Base-by-base conservation (phyloP, 108 stramenopile genomes). In the Fragilaria crotonensis region DNA sequence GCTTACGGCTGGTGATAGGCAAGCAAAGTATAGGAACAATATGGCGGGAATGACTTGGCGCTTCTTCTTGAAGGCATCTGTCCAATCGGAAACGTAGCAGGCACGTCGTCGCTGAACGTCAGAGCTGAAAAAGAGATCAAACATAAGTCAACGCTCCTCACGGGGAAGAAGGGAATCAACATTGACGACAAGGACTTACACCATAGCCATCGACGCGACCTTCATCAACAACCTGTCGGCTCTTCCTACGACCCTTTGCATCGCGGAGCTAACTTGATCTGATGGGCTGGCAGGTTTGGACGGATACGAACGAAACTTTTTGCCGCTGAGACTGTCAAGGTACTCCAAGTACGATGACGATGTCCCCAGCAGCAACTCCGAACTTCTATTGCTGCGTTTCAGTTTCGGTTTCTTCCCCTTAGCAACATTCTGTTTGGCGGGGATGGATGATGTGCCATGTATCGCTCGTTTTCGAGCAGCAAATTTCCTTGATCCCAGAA, bases 1-100 rank as follows among this genome's bases (percentile, higher is more conserved):
- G 19, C 94, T 91, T 25, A 98, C 78, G 0, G 90, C 95, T 4
- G 97, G 97, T 20, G 94, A 71, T 17, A 98, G 68, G 52, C 92
- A 96, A 20, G 97, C 95, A 65, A 97, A 96, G 70, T 94, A 98
- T 0, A 98, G 79, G 70, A 98, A 98, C 22, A 96, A 54, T 18
- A 87, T 75, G 28, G 90, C 90, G 30, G 90, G 90, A 60, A 92
- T 69, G 19, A 78, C 79, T 48, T 83, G 76, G 45, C 77, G 73
- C 57, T 80, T 68, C 48, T 81, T 79, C 53, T 72, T 72, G 60
- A 82, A 75, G 33, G 72, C 86, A 73, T 88, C 86, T 1, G 73
- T 77, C 86, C 86, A 88, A 62, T 88, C 86, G 5, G 86, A 84
- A 9, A 75, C 48, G 57, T 88, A 88, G 47, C 41, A 54, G 33